phyloP scores from a whole-genome alignment of 352 stramenopile genomes.

The Phytophthora pluvialis region DNA sequence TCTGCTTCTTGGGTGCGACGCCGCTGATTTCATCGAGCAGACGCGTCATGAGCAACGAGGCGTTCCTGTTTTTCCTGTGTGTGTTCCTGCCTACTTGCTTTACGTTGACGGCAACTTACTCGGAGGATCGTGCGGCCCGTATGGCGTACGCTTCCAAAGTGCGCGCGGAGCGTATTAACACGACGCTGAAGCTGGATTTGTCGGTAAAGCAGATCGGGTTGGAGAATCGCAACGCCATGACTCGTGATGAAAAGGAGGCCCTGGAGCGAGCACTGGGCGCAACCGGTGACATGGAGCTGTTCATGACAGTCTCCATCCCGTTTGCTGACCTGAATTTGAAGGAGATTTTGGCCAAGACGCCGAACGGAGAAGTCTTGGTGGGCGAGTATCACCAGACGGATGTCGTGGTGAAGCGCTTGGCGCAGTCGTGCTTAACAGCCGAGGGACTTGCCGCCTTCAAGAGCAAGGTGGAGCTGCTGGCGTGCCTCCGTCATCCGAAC shows the following conservation, averaged over 20 bases:
- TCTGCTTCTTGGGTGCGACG: conserved; percentile 47
- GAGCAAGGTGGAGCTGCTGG: conserved; percentile 77
- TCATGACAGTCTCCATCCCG: conserved; percentile 77
- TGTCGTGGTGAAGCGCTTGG: conserved; percentile 81
- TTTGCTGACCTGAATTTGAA: conserved; percentile 79
- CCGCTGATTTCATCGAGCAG: conserved; percentile 62
- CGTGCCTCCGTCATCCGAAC: conserved; percentile 83
- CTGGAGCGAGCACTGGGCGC: conserved; percentile 59
- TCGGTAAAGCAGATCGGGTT: conserved; percentile 75
- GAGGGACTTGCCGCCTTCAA: conserved; percentile 79
- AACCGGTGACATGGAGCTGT: conserved; percentile 56
- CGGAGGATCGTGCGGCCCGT: conserved; percentile 69
- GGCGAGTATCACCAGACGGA: conserved; percentile 79
- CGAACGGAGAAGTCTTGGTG: conserved; percentile 67
- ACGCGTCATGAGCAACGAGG: conserved; percentile 53
- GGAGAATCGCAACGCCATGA: conserved; percentile 65
- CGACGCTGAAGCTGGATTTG: conserved; percentile 77
- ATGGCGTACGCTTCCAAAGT: conserved; percentile 81
- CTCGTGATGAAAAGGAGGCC: conserved; percentile 60
- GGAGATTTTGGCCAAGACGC: conserved; percentile 74
- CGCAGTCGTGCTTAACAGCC: conserved; percentile 59
- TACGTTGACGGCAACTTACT: conserved; percentile 77
- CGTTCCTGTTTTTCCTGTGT: conserved; percentile 65
- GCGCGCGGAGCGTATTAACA: conserved; percentile 82
- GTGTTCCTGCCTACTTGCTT: conserved; percentile 71